Base-by-base conservation (phyloP, 257 asterid genomes). In the Solanum virginianum region DNA sequence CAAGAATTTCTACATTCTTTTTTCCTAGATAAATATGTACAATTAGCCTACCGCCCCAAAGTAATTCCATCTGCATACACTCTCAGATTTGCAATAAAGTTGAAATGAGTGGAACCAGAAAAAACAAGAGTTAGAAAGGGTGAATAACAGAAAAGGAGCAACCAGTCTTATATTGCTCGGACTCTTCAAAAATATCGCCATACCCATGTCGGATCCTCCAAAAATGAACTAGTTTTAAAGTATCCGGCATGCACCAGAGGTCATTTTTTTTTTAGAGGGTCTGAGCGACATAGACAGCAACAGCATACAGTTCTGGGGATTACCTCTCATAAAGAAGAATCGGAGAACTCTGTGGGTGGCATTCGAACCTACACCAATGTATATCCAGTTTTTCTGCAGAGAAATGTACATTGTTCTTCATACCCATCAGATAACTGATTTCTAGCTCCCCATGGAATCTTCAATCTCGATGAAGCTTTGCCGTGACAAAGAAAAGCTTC, bases 11-110 rank as follows among this genome's bases (percentile, higher is more conserved):
- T 54, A 74, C 88, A 83, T 77, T 83, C 55, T 68, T 54, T 56
- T 84, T 56, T 83, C 74, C 83, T 81, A 75, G 6, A 43, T 49
- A 82, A 84, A 88, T 87, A 90, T 86, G 85, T 85, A 88, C 91
- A 87, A 80, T 83, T 83, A 54, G 70, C 83, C 80, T 80, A 86
- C 88, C 8, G 47, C 49, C 17, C 83, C 83, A 29, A 79, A 54
- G 83, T 60, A 32, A 79, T 56, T 84, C 49, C 47, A 85, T 77
- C 69, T 84, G 85, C 86, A 57, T 45, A 36, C 54, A 32, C 36
- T 82, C 85, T 86, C 87, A 55, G 80, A 53, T 87, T 83, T 83
- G 85, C 91, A 62, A 85, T 60, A 83, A 85, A 80, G 81, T 75
- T 60, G 79, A 71, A 41, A 84, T 15, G 74, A 41, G 63, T 15